These are phyloP conservation scores for Gracilaria gracilis DNA, from an alignment of 23 red algal species.

Conservation along the genomic window DNA sequence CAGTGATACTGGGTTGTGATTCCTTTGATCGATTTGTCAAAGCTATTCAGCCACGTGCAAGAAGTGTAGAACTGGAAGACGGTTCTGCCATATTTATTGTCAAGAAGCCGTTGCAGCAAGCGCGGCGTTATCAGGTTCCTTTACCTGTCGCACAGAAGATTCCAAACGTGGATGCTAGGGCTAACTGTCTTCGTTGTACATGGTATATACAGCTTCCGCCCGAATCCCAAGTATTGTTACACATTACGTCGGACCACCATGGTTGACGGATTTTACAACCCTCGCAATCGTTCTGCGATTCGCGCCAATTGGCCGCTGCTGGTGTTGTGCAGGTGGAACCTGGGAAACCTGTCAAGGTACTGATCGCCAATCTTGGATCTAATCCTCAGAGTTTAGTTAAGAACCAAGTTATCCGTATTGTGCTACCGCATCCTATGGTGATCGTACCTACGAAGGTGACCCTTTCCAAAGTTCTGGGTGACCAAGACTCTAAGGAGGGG, in stretches of 20 bases:
- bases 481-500: neutral
- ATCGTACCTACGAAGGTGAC: neutral
- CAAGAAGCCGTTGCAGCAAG: neutral
- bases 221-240: neutral
- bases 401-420: neutral
- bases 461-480: conserved; percentile 15
- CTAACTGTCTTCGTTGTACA: neutral
- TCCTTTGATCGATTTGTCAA: neutral
- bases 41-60: neutral
- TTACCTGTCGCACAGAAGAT: neutral
- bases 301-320: neutral
- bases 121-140: neutral
- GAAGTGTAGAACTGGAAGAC: neutral
- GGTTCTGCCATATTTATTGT: neutral
- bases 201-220: neutral
- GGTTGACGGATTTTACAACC: conserved; percentile 6
- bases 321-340: conserved; percentile 10
- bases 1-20: conserved; percentile 7
- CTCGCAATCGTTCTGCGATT: neutral
- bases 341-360: neutral
- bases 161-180: neutral
- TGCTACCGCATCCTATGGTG: conserved; percentile 10
- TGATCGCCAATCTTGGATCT: conserved; percentile 15
- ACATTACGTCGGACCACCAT: neutral
- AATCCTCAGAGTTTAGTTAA: neutral